These are phyloP conservation scores for Mycena amicta DNA, from an alignment of 768 basidiomycete species.

Conservation along the genomic window DNA sequence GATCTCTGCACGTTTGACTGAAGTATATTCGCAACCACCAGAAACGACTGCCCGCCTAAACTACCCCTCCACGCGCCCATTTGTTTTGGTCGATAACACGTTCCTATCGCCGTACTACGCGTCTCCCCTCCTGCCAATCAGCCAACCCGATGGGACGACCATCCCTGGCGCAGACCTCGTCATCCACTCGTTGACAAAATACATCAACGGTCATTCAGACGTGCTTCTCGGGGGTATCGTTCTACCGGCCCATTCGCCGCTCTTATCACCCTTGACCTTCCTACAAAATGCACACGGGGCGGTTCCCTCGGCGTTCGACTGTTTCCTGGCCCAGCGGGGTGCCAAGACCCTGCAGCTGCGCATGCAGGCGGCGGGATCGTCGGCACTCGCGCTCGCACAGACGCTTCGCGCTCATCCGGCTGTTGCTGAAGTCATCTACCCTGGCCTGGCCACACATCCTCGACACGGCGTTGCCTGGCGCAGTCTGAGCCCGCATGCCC, in stretches of 20 bases:
- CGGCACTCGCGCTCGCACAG: constrained; percentile 75
- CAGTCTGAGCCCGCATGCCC: constrained; percentile 70
- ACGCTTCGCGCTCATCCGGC: constrained; percentile 54
- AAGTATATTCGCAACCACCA: constrained; percentile 21
- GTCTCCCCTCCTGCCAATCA: constrained; percentile 68
- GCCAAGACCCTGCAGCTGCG: constrained; percentile 90
- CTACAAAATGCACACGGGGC: constrained; percentile 89
- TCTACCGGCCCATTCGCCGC: constrained; percentile 56
- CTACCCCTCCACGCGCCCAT: constrained; percentile 62
- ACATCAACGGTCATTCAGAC: constrained; percentile 93
- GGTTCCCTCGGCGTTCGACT: constrained; percentile 84
- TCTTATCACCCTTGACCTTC: constrained; percentile 70
- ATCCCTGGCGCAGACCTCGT: constrained; percentile 80
- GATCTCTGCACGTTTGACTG: constrained; percentile 55
- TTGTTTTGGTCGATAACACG: constrained; percentile 92
- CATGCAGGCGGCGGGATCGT: constrained; percentile 83
- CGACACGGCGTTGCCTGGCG: constrained; percentile 65
- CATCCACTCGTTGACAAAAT: constrained; percentile 84
- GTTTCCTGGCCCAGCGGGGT: constrained; percentile 88
- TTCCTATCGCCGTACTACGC: constrained; percentile 92
- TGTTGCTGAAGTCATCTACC: constrained; percentile 87
- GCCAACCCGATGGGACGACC: constrained; percentile 12
- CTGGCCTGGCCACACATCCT: constrained; percentile 71
- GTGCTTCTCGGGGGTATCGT: constrained; percentile 88
- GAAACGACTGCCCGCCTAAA: constrained; percentile 39